Base-by-base conservation (phyloP, 2,329 filamentous ascomycete genomes). In the Penicillium expansum region DNA sequence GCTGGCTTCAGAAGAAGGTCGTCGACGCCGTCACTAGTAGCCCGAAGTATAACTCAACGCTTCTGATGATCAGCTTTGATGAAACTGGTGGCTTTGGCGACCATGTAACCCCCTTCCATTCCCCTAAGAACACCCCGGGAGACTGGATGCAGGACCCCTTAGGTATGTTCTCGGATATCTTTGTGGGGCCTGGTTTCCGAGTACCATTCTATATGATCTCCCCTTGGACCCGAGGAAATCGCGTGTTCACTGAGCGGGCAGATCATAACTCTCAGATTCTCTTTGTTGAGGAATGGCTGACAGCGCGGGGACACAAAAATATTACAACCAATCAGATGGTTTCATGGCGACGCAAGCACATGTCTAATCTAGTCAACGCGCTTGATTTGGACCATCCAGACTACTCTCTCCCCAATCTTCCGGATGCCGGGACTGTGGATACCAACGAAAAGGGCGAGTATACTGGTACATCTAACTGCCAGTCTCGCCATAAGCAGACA, bases 251-350 rank as follows among this genome's bases (percentile, higher is more conserved):
- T 0, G 81, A 83, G 63, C 79, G 80, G 42, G 74, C 77, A 5
- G 82, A 84, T 62, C 82, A 84, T 67, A 82, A 76, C 60, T 83
- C 81, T 0, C 81, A 83, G 56, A 80, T 83, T 29, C 68, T 81
- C 41, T 83, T 84, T 61, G 64, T 84, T 1, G 82, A 83, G 66
- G 68, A 79, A 62, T 82, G 80, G 79, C 69, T 81, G 14, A 69
- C 66, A 5, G 74, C 77, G 4, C 77, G 76, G 30, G 78, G 78
- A 9, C 71, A 77, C 58, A 57, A 63, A 14, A 71, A 74, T 30
- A 69, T 79, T 39, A 68, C 66, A n/a, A 77, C 76, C 0, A 60
- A 71, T 10, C 69, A 79, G 57, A 79, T 81, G 70, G 74, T 76
- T 0, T 63, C 71, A 6, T 82, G 79, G 79, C 71, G 79, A 32